Evolutionary conservation across 2,329 filamentous ascomycete genomes (phyloP), one percentile per base, ranked within the genome.

Genomic region (Zopfia rhizophila): DNA sequence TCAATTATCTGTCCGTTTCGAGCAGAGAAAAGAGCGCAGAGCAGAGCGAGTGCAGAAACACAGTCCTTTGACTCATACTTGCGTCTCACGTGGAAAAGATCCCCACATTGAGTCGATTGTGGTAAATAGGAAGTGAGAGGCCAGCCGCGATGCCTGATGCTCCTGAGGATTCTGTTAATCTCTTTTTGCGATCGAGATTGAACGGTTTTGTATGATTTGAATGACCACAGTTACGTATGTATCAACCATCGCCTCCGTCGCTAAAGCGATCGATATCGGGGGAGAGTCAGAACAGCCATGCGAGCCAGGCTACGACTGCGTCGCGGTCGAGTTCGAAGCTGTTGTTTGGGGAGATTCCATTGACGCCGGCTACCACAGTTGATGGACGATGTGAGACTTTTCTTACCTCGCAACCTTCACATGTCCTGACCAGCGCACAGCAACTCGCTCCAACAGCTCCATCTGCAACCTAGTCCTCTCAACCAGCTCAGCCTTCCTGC

Each of bases 301-400:
- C 52, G 19, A 68, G 60, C 48, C 52, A 55, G 44, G 63, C 65
- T 22, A 72, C 68, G 12, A 66, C 64, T n/a, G 60, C 61, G 36
- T 72, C 66, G 51, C 66, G 63, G 39, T 53, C 68, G 30, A 72
- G 66, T 56, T 71, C 67, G 12, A 71, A 65, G 67, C 62, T 76
- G 43, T 61, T 80, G 50, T 80, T 80, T 66, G 77, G 77, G 50
- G 77, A 80, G 56, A 78, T 80, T 46, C 74, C 77, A 50, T 68
- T 70, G 47, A 72, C 70, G 32, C 73, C 74, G 52, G 66, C 65
- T 43, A 68, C 66, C 13, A 69, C 63, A 3, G 56, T 63, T 30
- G 63, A 66, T 51, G 66, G 65, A 52, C 53, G 64, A 69, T 70
- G 68, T 70, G 65, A 70, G 66, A 56, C 4, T 12, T 38, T 23